Evolutionary conservation across 106 monocot species (phyloP).

Genomic region (Alisma plantagoaquatica): DNA sequence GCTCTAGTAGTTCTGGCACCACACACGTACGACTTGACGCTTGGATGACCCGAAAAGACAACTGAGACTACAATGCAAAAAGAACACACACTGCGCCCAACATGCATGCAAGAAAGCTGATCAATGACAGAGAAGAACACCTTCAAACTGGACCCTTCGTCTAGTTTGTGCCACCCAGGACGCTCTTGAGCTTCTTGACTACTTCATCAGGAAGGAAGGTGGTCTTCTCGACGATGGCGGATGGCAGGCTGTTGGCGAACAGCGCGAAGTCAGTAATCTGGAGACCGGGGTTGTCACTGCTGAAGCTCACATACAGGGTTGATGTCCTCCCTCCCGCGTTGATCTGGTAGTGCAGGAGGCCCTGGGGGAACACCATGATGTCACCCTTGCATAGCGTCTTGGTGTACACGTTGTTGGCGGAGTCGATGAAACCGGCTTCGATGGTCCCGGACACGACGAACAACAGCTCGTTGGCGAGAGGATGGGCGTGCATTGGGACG

Average conservation of each 20-base stretch:
- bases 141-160: too few species aligned
- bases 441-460: slow-evolving; percentile 41
- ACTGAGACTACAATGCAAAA: too few species aligned
- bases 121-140: too few species aligned
- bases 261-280: slow-evolving; percentile 57
- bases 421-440: slow-evolving; percentile 59
- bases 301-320: slow-evolving; percentile 37
- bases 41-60: too few species aligned
- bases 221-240: slow-evolving; percentile 33
- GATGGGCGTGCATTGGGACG: slow-evolving; percentile 85
- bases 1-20: too few species aligned
- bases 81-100: too few species aligned
- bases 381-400: slow-evolving; percentile 19
- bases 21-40: too few species aligned
- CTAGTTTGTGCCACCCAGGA: slow-evolving; percentile 56
- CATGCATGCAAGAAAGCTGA: too few species aligned
- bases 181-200: slow-evolving; percentile 84
- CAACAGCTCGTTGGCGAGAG: slow-evolving; percentile 50
- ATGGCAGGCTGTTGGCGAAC: slow-evolving; percentile 48
- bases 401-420: slow-evolving; percentile 13
- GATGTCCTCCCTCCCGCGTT: slow-evolving; percentile 29
- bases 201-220: slow-evolving; percentile 54
- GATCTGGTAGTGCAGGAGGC: slow-evolving; percentile 64
- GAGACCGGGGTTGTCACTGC: slow-evolving; percentile 51
- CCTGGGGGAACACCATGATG: slow-evolving; percentile 70